Evolutionary conservation across 75 land plant species (phyloP).

Genomic region (Picea sitchensis): DNA sequence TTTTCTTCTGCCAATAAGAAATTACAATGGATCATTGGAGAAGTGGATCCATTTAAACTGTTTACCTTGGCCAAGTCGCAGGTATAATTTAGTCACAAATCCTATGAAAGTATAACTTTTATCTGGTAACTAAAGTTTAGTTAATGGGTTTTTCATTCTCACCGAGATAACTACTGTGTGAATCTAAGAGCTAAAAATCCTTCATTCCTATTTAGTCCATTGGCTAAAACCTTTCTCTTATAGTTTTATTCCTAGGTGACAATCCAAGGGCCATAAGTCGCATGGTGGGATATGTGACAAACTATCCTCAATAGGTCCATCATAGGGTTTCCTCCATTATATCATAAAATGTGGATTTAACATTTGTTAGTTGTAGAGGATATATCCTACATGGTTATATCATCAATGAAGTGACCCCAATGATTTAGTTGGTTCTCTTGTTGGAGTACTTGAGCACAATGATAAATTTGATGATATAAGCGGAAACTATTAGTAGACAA

Average conservation of each 20-base stretch:
- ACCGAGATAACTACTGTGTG: constrained; percentile 17
- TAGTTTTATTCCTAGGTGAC: constrained; percentile 94
- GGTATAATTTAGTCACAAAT: constrained; percentile 35
- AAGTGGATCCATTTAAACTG: constrained; percentile 21
- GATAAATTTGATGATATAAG: constrained; percentile 85
- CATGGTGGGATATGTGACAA: constrained; percentile 87
- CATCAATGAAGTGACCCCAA: constrained; percentile 68
- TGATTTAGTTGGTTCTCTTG: constrained; percentile 76
- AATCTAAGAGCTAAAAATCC: constrained; percentile 32
- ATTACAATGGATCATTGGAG: constrained; percentile 17
- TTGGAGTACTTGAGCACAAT: constrained; percentile 92
- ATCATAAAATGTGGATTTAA: constrained; percentile 58
- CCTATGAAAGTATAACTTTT: constrained; percentile 9
- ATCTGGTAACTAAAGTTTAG: too few species aligned
- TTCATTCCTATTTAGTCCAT: constrained; percentile 23
- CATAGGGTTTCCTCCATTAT: constrained; percentile 90
- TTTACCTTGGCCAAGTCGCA: constrained; percentile 29
- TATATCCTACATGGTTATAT: constrained; percentile 67
- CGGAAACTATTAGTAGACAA: constrained; percentile 85
- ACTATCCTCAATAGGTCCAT: constrained; percentile 76
- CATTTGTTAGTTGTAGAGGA: constrained; percentile 68
- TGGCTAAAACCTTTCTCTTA: constrained; percentile 25
- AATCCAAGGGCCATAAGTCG: constrained; percentile 91
- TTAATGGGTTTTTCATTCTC: too few species aligned
- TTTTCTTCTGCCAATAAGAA: constrained; percentile 19